Conservation (phyloP, 2,329 filamentous ascomycete species). For the Hypoxylon sp. region DNA sequence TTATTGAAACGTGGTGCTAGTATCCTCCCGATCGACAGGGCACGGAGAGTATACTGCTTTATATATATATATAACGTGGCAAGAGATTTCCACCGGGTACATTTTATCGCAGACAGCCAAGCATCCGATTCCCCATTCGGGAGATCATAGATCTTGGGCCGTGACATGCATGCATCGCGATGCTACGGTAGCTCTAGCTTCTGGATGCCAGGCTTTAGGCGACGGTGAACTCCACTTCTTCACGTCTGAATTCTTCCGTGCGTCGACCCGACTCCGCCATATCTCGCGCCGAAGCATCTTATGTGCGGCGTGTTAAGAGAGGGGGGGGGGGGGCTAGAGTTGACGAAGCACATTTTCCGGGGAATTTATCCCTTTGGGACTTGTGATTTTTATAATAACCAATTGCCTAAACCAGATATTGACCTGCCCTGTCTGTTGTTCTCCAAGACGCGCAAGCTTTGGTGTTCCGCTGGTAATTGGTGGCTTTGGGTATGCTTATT, state of each 20-base stretch:
- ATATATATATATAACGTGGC: constrained; percentile 9
- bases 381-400: no score
- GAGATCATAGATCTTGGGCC: constrained; percentile 16
- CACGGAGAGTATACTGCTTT: no score
- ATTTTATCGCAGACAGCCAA: background rate
- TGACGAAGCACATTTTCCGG: constrained; percentile 19
- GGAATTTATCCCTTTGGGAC: constrained; percentile 20
- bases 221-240: no score
- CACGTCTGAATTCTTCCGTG: constrained; percentile 26
- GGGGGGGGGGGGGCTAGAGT: constrained; percentile 9
- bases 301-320: background rate
- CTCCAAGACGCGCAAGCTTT: constrained; percentile 1
- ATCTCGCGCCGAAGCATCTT: background rate
- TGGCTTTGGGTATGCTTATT: constrained; percentile 17
- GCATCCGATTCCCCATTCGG: background rate
- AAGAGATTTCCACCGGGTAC: background rate
- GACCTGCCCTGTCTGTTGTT: background rate
- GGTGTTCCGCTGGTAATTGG: constrained; percentile 22
- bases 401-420: constrained; percentile 31
- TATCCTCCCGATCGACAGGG: constrained; percentile 3
- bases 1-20: background rate
- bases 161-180: constrained; percentile 6
- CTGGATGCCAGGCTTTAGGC: no score
- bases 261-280: constrained; percentile 7
- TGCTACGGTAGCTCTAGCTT: constrained; percentile 9